These are phyloP conservation scores for Sporothrix phasma DNA, from an alignment of 2,329 filamentous ascomycete genomes.

Conservation along the genomic window DNA sequence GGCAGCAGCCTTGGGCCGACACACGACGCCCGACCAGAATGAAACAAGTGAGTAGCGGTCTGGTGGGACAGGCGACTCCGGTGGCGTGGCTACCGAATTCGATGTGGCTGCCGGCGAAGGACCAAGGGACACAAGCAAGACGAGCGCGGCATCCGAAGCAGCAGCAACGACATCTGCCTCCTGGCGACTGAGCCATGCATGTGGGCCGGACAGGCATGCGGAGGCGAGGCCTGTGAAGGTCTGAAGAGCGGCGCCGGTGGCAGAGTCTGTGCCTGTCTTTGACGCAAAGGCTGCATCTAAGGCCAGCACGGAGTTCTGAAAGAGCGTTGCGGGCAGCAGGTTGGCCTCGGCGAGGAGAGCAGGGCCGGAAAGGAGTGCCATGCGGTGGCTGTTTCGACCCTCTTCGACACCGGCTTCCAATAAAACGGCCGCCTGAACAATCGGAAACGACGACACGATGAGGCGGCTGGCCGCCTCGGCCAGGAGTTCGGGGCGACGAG, in stretches of 20 bases:
- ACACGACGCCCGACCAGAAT: slow-evolving; percentile 38
- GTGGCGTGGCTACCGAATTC: background rate
- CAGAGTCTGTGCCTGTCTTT: slow-evolving; percentile 19
- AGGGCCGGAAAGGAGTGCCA: slow-evolving; percentile 24
- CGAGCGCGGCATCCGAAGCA: slow-evolving; percentile 41
- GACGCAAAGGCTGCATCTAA: background rate
- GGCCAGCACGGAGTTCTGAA: background rate
- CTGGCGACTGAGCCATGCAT: slow-evolving; percentile 37
- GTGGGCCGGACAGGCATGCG: slow-evolving; percentile 1
- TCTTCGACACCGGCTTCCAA: background rate
- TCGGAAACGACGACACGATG: slow-evolving; percentile 41
- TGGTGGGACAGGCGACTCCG: background rate
- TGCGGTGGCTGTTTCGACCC: background rate
- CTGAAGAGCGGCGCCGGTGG: background rate
- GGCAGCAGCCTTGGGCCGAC: slow-evolving; percentile 18
- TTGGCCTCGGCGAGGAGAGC: slow-evolving; percentile 15
- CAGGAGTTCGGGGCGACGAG: slow-evolving; percentile 54
- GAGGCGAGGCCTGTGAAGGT: background rate
- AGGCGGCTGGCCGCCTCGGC: slow-evolving; percentile 52
- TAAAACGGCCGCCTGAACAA: slow-evolving; percentile 33
- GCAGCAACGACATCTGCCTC: slow-evolving; percentile 42
- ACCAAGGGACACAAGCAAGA: slow-evolving; percentile 32
- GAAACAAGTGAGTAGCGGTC: slow-evolving; percentile 23
- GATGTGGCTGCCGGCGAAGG: slow-evolving; percentile 16
- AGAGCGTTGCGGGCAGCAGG: slow-evolving; percentile 1